phyloP scores from a whole-genome alignment of 1,139 yeast genomes.

The Pichia sp. region DNA sequence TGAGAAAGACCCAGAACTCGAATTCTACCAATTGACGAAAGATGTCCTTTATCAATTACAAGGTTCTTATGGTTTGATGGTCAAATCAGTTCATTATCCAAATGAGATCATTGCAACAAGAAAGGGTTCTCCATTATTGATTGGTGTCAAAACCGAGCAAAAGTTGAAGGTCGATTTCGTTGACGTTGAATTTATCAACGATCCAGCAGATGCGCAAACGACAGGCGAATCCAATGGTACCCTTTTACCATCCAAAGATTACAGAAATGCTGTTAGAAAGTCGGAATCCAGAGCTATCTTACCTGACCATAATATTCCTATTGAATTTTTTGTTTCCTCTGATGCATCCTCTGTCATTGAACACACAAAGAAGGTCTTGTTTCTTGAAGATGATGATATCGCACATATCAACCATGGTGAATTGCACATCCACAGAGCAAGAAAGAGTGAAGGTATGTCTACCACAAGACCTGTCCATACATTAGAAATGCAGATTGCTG shows the following conservation, averaged over 20 bases:
- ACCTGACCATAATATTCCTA: slow-evolving; percentile 43
- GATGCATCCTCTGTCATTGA: slow-evolving; percentile 98
- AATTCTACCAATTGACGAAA: slow-evolving; percentile 88
- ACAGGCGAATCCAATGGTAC: slow-evolving; percentile 8
- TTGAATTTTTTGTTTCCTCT: slow-evolving; percentile 92
- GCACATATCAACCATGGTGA: slow-evolving; percentile 99
- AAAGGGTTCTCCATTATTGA: slow-evolving; percentile 94
- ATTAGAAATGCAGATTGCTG: slow-evolving; percentile 92
- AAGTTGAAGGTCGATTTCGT: slow-evolving; percentile 97
- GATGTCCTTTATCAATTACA: slow-evolving; percentile 89
- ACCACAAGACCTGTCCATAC: slow-evolving; percentile 95
- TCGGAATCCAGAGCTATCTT: slow-evolving; percentile 29
- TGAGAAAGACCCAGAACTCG: slow-evolving; percentile 62
- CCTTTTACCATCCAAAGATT: slow-evolving; percentile 10
- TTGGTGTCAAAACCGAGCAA: slow-evolving; percentile 94
- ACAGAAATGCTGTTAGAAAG: slow-evolving; percentile 21
- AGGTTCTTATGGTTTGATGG: slow-evolving; percentile 95
- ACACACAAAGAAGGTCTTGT: slow-evolving; percentile 94
- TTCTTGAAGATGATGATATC: slow-evolving; percentile 96
- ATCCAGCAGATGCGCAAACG: slow-evolving; percentile 17
- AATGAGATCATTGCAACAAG: slow-evolving; percentile 96
- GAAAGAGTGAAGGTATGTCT: slow-evolving; percentile 84
- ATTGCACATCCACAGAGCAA: slow-evolving; percentile 94
- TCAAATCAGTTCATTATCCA: slow-evolving; percentile 88
- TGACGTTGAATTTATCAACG: slow-evolving; percentile 92